Percentiles rank a stretch among this genome's conserved stretches.
phyloP scores from a whole-genome alignment of 2,329 filamentous ascomycete species.

The Emmonsiellopsis sp. region DNA sequence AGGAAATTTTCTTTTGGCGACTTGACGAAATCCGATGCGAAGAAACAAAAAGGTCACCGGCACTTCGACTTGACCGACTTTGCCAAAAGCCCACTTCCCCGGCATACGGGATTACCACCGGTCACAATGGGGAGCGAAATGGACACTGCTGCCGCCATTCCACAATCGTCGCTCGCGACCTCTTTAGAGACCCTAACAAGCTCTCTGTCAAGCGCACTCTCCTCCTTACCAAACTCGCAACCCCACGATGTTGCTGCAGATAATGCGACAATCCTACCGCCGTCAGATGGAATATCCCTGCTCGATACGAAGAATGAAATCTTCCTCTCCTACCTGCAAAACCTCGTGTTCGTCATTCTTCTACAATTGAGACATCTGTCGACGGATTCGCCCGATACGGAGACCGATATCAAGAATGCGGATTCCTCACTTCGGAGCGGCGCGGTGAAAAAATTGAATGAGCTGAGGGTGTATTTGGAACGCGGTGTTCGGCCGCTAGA shows the following conservation, averaged over 20 bases:
- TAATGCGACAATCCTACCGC: constrained; percentile 58
- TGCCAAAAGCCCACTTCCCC: too few species aligned
- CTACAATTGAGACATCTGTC: constrained; percentile 60
- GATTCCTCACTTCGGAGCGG: constrained; percentile 48
- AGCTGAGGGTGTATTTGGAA: constrained; percentile 85
- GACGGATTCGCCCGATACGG: constrained; percentile 17
- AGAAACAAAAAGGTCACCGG: too few species aligned
- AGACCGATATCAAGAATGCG: constrained; percentile 23
- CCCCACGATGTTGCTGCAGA: constrained; percentile 38
- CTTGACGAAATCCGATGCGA: too few species aligned
- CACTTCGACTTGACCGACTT: too few species aligned
- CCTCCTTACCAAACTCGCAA: constrained; percentile 23
- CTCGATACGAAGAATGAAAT: constrained; percentile 95
- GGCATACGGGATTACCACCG: too few species aligned
- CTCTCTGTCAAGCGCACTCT: constrained; percentile 24
- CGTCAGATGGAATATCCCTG: constrained; percentile 80
- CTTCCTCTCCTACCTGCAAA: constrained; percentile 91
- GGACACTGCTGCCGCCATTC: not conserved
- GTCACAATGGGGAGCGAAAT: not conserved
- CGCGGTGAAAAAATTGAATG: constrained; percentile 77
- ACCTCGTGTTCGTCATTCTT: constrained; percentile 78
- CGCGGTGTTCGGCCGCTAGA: constrained; percentile 86
- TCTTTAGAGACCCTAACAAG: constrained; percentile 26
- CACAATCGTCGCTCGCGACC: constrained; percentile 13
- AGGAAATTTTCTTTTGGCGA: too few species aligned